A percentile compares a stretch with the other conserved stretches of the same genome.
These are phyloP conservation scores for Osmanthus fragrans DNA, from an alignment of 257 asterid species.

Conservation along the genomic window DNA sequence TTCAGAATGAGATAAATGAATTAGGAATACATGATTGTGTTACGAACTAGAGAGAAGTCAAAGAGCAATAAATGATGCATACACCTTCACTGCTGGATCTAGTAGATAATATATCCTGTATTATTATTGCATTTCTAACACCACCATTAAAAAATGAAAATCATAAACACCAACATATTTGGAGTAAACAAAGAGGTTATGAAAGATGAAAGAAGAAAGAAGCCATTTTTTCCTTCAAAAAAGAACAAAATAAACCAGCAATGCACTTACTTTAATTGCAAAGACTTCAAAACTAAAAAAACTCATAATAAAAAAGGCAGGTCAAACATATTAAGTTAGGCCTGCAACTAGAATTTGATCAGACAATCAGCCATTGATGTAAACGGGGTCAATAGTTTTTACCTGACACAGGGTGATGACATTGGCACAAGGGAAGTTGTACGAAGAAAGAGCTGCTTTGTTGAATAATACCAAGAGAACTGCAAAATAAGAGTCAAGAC, in stretches of 20 bases:
- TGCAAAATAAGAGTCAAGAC: slow-evolving; percentile 44
- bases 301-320: neutral
- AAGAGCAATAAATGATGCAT: neutral
- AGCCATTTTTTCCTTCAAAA: too few species aligned
- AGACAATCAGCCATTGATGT: slow-evolving; percentile 2
- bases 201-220: too few species aligned
- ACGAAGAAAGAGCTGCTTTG: slow-evolving; percentile 95
- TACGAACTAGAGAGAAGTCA: too few species aligned
- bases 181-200: neutral
- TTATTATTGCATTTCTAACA: neutral
- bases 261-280: too few species aligned
- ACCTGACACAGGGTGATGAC: slow-evolving; percentile 97
- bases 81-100: neutral
- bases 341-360: neutral
- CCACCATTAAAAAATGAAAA: neutral
- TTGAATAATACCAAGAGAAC: slow-evolving; percentile 89
- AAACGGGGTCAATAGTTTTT: slow-evolving; percentile 11
- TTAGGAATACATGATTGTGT: neutral
- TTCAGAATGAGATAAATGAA: neutral
- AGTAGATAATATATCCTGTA: neutral
- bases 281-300: too few species aligned
- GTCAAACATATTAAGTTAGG: neutral
- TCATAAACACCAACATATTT: neutral
- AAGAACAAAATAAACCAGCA: too few species aligned
- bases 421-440: slow-evolving; percentile 82